Base-by-base conservation (phyloP, 2,329 filamentous ascomycete genomes). In the Alternaria alternata region DNA sequence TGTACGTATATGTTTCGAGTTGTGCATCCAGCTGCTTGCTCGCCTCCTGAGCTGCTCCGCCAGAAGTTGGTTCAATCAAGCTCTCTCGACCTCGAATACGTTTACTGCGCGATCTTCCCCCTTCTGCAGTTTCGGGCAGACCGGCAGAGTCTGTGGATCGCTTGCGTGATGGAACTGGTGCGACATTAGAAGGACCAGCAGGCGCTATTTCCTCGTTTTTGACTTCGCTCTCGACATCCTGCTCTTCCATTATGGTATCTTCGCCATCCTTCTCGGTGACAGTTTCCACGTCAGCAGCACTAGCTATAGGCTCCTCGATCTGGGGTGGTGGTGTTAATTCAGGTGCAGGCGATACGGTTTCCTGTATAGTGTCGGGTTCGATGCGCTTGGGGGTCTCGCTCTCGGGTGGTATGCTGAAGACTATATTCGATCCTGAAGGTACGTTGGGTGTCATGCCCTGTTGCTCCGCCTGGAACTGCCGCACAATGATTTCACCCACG, bases 81-180 rank as follows among this genome's bases (percentile, higher is more conserved):
- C 85, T 85, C 63, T 88, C 87, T 62, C 88, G 82, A 30, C 86
- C 86, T 53, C 87, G 84, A 18, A 87, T 84, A 36, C 88, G 83
- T 68, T 87, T 87, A 72, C 87, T 89, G 68, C 87, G 87, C 12
- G 80, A 78, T 48, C 87, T 82, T 20, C 83, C 82, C 51, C 84
- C 84, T 61, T 89, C 87, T 12, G 79, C 79, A 12, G 81, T 81
- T 52, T 89, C 88, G 2, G 87, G 82, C 28, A 88, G 80, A 9
- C 85, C 86, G 49, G 86, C 85, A 20, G 84, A 86, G 52, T 88
- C 85, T 14, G 85, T 86, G 3, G 87, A 89, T 57, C 88, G 81
- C 73, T 90, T 90, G 20, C 87, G 82, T 22, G 81, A 81, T 11
- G 79, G 78, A 5, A 77, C 69, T 48, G 70, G 76, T n/a, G 79